phyloP scores from a whole-genome alignment of 345 rosid species.

The Leavenworthia alabamica region DNA sequence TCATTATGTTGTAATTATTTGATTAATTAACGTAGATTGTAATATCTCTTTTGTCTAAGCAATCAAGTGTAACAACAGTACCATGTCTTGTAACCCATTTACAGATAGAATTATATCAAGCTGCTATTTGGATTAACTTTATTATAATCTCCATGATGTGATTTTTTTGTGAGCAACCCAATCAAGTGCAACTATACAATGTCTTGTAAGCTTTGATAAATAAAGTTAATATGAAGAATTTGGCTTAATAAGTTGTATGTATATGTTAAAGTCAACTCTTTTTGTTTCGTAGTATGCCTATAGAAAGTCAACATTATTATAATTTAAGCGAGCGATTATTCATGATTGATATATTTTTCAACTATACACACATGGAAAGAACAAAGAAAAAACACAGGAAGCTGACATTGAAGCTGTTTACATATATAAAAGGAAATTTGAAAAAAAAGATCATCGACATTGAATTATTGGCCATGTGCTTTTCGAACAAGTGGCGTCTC shows the following conservation, averaged over 20 bases:
- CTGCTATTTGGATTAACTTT: background rate
- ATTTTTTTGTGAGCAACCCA: background rate
- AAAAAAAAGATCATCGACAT: conserved; percentile 7
- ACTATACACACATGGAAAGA: background rate
- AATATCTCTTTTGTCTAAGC: background rate
- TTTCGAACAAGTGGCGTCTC: conserved; percentile 4
- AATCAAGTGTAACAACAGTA: background rate
- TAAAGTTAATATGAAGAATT: background rate
- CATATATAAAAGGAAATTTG: background rate
- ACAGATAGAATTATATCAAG: background rate
- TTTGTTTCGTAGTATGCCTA: background rate
- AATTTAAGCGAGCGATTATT: background rate
- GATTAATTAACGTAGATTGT: background rate
- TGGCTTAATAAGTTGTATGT: background rate
- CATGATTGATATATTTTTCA: background rate
- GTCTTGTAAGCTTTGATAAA: background rate
- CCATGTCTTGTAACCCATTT: background rate
- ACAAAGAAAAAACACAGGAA: background rate
- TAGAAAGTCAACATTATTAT: background rate
- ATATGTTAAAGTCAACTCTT: background rate
- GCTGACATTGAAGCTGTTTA: background rate
- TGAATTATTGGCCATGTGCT: conserved; percentile 19
- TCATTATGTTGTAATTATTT: conserved; percentile 8
- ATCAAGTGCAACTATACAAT: background rate
- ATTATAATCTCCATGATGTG: background rate